Evolutionary conservation across 2,329 filamentous ascomycete species (phyloP).

Genomic region (Tothia fuscella): DNA sequence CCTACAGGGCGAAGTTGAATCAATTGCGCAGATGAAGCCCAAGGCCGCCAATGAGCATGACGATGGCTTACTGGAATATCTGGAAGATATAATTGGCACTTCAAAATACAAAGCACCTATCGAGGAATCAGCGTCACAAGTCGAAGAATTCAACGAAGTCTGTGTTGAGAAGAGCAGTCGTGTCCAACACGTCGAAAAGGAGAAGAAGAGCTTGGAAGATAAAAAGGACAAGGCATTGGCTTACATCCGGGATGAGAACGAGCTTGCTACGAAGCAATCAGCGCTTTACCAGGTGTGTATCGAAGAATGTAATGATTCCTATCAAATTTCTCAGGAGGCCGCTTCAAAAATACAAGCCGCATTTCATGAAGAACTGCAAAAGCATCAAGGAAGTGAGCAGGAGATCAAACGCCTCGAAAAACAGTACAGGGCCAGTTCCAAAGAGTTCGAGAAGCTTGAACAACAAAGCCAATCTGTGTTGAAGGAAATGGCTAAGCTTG

Average conservation of each 20-base stretch:
- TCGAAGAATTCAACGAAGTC: slow-evolving; percentile 85
- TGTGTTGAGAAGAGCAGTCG: slow-evolving; percentile 91
- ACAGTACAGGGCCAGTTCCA: slow-evolving; percentile 67
- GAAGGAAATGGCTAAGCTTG: slow-evolving; percentile 84
- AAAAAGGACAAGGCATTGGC: slow-evolving; percentile 92
- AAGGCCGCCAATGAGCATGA: slow-evolving; percentile 94
- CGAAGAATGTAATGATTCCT: slow-evolving; percentile 77
- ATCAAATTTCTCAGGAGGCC: slow-evolving; percentile 78
- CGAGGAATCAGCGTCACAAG: slow-evolving; percentile 81
- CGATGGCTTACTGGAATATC: slow-evolving; percentile 87
- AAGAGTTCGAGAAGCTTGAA: slow-evolving; percentile 71
- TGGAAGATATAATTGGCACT: slow-evolving; percentile 97
- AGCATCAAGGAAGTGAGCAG: slow-evolving; percentile 80
- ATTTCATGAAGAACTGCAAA: slow-evolving; percentile 77
- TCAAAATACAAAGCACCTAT: slow-evolving; percentile 98
- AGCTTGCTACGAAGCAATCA: slow-evolving; percentile 78
- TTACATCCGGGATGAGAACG: slow-evolving; percentile 86
- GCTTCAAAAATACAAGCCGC: slow-evolving; percentile 82
- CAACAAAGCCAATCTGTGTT: slow-evolving; percentile 66
- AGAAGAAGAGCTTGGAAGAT: slow-evolving; percentile 82
- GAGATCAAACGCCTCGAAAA: slow-evolving; percentile 84
- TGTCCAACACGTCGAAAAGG: slow-evolving; percentile 96
- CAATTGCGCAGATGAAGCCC: slow-evolving; percentile 97
- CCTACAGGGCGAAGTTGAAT: slow-evolving; percentile 93
- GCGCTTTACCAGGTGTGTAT: slow-evolving; percentile 88